Evolutionary conservation across 306 rosid genomes (phyloP).

Genomic region (Prosopis cineraria): DNA sequence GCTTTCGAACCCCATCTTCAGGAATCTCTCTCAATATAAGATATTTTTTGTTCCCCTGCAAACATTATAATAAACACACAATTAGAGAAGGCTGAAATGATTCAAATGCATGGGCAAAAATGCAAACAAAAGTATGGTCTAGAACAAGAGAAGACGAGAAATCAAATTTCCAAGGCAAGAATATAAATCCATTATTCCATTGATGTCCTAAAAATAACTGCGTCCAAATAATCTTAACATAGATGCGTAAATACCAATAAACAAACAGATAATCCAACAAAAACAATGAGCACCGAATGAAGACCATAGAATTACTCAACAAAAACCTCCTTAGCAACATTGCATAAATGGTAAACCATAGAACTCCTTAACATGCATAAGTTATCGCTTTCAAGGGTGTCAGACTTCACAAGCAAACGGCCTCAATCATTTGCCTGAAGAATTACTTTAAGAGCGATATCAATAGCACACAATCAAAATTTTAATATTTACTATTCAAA

Average conservation of each 20-base stretch:
- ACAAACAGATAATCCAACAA: neutral
- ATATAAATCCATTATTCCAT: neutral
- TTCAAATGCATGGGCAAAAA: neutral
- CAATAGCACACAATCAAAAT: neutral
- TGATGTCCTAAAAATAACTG: neutral
- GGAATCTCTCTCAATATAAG: slow-evolving; percentile 87
- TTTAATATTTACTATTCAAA: no score
- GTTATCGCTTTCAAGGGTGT: neutral
- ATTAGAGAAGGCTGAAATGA: neutral
- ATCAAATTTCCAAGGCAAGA: neutral
- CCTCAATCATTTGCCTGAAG: neutral
- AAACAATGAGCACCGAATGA: neutral
- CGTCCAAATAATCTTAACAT: no score
- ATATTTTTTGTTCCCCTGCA: slow-evolving; percentile 72
- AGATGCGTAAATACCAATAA: neutral
- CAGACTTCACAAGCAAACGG: neutral
- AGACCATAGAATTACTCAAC: neutral
- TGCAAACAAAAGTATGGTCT: neutral
- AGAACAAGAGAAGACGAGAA: neutral
- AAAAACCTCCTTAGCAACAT: no score
- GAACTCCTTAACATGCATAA: neutral
- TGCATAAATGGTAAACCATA: neutral
- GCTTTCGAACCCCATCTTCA: slow-evolving; percentile 68
- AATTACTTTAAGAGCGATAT: neutral
- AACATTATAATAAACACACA: slow-evolving; percentile 5